Evolutionary conservation across 1,284 basidiomycete genomes (phyloP).

Genomic region (Pterulicium gracile): DNA sequence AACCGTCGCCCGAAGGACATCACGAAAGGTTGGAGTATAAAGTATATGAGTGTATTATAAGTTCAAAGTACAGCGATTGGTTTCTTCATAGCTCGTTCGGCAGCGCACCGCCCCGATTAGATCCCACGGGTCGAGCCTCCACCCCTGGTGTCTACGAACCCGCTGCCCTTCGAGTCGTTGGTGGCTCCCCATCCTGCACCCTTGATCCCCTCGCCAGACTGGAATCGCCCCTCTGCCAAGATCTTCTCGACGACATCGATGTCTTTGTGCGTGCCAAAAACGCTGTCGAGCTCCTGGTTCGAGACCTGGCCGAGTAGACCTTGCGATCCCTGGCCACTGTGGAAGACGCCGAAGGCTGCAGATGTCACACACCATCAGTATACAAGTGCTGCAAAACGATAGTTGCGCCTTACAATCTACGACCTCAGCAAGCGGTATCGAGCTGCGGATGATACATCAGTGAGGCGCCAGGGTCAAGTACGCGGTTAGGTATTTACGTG

Average conservation of each 20-base stretch:
- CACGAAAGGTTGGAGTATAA: too few species aligned
- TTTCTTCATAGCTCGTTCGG: too few species aligned
- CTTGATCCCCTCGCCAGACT: constrained; percentile 34
- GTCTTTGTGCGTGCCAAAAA: constrained; percentile 57
- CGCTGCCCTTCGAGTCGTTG: constrained; percentile 31
- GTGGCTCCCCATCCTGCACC: constrained; percentile 15
- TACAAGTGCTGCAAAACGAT: constrained; percentile 3
- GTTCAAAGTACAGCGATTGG: too few species aligned
- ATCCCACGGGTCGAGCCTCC: constrained; percentile 17
- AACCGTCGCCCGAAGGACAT: too few species aligned
- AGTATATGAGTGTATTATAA: too few species aligned
- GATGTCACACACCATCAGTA: constrained; percentile 6
- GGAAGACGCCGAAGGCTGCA: constrained; percentile 38
- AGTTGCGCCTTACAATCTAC: constrained; percentile 54
- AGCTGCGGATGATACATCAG: constrained; percentile 25
- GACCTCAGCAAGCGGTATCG: constrained; percentile 56
- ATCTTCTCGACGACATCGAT: constrained; percentile 48
- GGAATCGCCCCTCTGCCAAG: constrained; percentile 49
- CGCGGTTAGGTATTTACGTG: constrained; percentile 39
- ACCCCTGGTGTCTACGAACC: constrained; percentile 27
- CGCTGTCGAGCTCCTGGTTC: constrained; percentile 66
- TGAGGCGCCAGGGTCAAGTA: constrained; percentile 10
- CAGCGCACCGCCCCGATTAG: too few species aligned
- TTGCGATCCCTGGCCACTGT: constrained; percentile 60
- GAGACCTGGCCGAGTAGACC: constrained; percentile 62